Evolutionary conservation across 2,329 filamentous ascomycete species (phyloP), one percentile per base, ranked within the genome.

Genomic region (Trichoderma sp.): DNA sequence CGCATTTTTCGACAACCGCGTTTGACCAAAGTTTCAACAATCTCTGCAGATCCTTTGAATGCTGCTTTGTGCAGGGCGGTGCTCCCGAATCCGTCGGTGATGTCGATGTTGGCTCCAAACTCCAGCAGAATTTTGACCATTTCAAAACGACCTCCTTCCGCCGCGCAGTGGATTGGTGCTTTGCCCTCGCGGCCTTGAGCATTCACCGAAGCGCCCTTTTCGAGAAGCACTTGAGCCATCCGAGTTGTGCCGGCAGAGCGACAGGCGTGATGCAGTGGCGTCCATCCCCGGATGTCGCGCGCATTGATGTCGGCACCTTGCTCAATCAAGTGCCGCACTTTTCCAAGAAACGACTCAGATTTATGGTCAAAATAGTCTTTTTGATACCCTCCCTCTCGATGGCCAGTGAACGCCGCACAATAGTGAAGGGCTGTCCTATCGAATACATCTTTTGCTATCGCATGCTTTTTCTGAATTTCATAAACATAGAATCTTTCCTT

Each of bases 261-360:
- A 15, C 64, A 59, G 8, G 64, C 64, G n/a, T 67, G 59, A 17
- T 67, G 64, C 17, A 67, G 35, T 19, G 64, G 64, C 19, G 64
- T 59, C 64, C 54, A 59, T 48, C 42, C 52, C 7, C 37, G n/a
- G 7, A 52, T 15, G 19, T 66, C 64, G 5, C 53, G 3, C 4
- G 39, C 64, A 8, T 66, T 50, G 2, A 37, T 19, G 13, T 50
- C 27, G 19, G 17, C 29, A 4, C 39, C 64, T n/a, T 15, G 13
- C 17, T 58, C 34, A 17, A 42, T 32, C 17, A 22, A 27, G 15
- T 17, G 19, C 22, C 27, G n/a, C 32, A 56, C 22, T 3, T 22
- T 19, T 35, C 10, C 17, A 19, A 19, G 32, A 35, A 56, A 56
- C 29, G 13, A 9, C 13, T 13, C 22, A 42, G 34, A 29, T 15